Conservation (phyloP, 768 basidiomycete genomes). For the Hericium erinaceus region DNA sequence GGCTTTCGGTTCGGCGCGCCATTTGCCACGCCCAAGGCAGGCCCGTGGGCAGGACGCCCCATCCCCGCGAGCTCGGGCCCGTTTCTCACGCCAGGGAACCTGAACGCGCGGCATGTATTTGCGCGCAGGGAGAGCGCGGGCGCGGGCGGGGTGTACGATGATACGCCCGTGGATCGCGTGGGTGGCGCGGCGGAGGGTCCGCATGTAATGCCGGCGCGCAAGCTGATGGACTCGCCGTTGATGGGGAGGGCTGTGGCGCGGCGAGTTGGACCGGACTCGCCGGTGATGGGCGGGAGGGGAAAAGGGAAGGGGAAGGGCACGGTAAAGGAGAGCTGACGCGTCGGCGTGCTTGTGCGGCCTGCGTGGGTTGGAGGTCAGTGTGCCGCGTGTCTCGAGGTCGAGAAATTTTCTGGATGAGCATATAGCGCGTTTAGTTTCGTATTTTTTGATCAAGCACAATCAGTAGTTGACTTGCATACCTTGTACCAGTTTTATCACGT, state of each 20-base stretch:
- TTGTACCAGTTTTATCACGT: too few relatives aligned
- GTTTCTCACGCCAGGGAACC: neutral
- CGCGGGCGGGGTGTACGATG: neutral
- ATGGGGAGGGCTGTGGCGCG: neutral
- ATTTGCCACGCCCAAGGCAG: conserved; percentile 11
- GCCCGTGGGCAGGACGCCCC: neutral
- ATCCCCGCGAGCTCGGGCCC: neutral
- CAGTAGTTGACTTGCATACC: too few relatives aligned
- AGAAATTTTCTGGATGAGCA: too few relatives aligned
- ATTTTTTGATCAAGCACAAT: too few relatives aligned
- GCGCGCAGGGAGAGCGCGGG: neutral
- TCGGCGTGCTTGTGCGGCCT: too few relatives aligned
- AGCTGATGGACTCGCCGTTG: conserved; percentile 1
- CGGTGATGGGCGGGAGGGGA: neutral
- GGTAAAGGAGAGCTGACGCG: too few relatives aligned
- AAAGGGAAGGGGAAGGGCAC: neutral
- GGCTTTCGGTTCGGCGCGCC: conserved; percentile 36
- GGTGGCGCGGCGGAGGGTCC: neutral
- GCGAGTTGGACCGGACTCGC: neutral
- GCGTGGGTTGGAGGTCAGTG: too few relatives aligned
- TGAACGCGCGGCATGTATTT: neutral
- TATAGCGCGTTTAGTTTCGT: too few relatives aligned
- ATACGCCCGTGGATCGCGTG: neutral
- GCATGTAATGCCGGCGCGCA: neutral
- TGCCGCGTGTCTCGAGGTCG: too few relatives aligned